Percentiles rank a stretch among this genome's conserved stretches.
phyloP scores from a whole-genome alignment of 176 grass and related monocot genomes.

The Calamus simplicifolius region DNA sequence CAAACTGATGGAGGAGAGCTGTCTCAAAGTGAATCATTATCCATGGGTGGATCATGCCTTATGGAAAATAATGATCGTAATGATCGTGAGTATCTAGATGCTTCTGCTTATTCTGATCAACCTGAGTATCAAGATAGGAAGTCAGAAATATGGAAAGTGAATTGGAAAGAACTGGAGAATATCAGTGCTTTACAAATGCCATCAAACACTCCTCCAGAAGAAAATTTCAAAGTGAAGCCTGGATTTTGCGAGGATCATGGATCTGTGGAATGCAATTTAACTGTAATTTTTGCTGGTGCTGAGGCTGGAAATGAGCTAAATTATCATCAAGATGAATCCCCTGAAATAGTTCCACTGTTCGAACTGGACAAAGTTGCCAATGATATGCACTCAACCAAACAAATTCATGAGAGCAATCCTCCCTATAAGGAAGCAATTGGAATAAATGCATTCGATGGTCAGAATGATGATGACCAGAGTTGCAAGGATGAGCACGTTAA shows the following conservation, averaged over 20 bases:
- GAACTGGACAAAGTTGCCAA: too few species aligned
- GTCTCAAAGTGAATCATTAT: constrained; percentile 1
- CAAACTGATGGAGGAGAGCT: not conserved
- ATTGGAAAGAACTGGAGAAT: constrained; percentile 26
- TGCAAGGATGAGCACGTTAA: too few species aligned
- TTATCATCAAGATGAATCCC: constrained; percentile 7
- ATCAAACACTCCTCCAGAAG: constrained; percentile 17
- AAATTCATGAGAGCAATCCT: too few species aligned
- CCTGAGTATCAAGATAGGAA: constrained; percentile 27
- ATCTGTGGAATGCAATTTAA: constrained; percentile 12
- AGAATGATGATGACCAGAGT: too few species aligned
- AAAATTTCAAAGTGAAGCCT: constrained; percentile 14
- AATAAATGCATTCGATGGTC: too few species aligned
- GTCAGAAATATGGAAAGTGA: constrained; percentile 1
- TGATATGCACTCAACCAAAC: too few species aligned
- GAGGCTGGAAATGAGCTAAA: constrained; percentile 19
- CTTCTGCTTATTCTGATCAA: constrained; percentile 37
- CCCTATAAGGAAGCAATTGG: too few species aligned
- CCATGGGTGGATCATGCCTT: not conserved
- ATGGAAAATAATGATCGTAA: constrained; percentile 32
- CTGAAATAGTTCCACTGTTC: constrained; percentile 7
- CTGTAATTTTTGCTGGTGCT: constrained; percentile 13
- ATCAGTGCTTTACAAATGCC: constrained; percentile 7
- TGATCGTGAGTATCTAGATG: constrained; percentile 35
- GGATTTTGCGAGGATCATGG: constrained; percentile 15